phyloP scores from a whole-genome alignment of 306 rosid genomes.

The Oxytropis ochrocephala region DNA sequence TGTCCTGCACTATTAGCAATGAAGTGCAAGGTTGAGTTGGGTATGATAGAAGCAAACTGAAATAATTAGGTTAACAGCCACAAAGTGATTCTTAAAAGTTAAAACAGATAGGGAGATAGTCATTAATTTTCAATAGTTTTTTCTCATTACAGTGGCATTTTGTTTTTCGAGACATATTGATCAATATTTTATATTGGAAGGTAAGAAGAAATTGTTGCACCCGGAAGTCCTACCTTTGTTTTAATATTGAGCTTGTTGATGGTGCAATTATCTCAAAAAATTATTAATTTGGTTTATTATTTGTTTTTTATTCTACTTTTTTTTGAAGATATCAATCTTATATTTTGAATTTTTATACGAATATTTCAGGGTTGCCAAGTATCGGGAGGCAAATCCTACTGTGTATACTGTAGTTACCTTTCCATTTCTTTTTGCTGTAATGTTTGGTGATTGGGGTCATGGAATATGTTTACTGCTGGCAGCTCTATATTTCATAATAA shows the following conservation, averaged over 20 bases:
- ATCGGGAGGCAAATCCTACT: conserved; percentile 97
- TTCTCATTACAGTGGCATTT: neutral
- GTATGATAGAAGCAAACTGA: neutral
- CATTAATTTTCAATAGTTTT: neutral
- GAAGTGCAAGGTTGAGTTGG: neutral
- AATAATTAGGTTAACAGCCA: neutral
- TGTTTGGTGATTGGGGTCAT: conserved; percentile 99
- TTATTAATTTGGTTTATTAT: neutral
- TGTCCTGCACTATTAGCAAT: neutral
- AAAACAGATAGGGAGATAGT: neutral
- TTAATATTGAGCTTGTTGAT: neutral
- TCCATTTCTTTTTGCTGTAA: conserved; percentile 97
- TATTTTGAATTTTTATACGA: conserved; percentile 14
- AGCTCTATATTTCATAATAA: conserved; percentile 58
- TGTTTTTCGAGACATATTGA: neutral
- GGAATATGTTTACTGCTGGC: conserved; percentile 87
- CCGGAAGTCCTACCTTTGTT: neutral
- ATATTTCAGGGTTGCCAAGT: conserved; percentile 83
- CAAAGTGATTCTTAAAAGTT: neutral
- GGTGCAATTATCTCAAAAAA: conserved; percentile 3
- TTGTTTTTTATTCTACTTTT: neutral
- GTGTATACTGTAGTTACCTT: conserved; percentile 81
- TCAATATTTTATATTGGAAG: neutral
- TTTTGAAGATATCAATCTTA: conserved; percentile 7
- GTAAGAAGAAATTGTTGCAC: neutral